Evolutionary conservation across 805 yeast species (phyloP).

Genomic region (Ogataea philodendri): DNA sequence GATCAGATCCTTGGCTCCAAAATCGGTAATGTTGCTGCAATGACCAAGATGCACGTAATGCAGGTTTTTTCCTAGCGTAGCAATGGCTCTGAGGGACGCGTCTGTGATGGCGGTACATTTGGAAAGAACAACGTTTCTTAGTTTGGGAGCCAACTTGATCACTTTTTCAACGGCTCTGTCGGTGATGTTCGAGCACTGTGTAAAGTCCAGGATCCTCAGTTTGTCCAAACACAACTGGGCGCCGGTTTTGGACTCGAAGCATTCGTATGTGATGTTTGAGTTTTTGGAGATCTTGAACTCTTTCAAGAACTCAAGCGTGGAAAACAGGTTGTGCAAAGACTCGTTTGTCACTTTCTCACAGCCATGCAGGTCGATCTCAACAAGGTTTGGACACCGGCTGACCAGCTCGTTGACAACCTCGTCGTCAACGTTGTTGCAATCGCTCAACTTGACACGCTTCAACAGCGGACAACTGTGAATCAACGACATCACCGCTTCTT

Average conservation of each 20-base stretch:
- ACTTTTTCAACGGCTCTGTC: slow-evolving; percentile 75
- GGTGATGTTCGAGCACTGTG: slow-evolving; percentile 77
- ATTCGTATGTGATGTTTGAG: slow-evolving; percentile 61
- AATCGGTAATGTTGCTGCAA: slow-evolving; percentile 86
- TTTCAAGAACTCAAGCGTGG: slow-evolving; percentile 66
- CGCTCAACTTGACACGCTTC: slow-evolving; percentile 79
- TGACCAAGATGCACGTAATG: slow-evolving; percentile 94
- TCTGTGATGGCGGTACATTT: slow-evolving; percentile 89
- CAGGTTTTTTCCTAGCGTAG: slow-evolving; percentile 71
- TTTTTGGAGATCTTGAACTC: slow-evolving; percentile 83
- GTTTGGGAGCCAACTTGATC: slow-evolving; percentile 74
- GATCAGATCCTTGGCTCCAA: slow-evolving; percentile 74
- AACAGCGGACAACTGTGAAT: slow-evolving; percentile 66
- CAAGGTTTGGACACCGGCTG: slow-evolving; percentile 71
- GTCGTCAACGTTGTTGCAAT: slow-evolving; percentile 65
- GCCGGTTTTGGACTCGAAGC: slow-evolving; percentile 44
- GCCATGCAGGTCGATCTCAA: slow-evolving; percentile 85
- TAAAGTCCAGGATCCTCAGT: slow-evolving; percentile 78
- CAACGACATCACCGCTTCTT: slow-evolving; percentile 57
- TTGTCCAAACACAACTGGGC: slow-evolving; percentile 48
- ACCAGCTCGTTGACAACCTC: slow-evolving; percentile 58
- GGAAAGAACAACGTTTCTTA: slow-evolving; percentile 84
- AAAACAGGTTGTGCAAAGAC: slow-evolving; percentile 56
- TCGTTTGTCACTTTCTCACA: slow-evolving; percentile 71
- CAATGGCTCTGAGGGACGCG: slow-evolving; percentile 65